These are phyloP conservation scores for Aspergillus leporis DNA, from an alignment of 495 filamentous ascomycete genomes.

Conservation along the genomic window DNA sequence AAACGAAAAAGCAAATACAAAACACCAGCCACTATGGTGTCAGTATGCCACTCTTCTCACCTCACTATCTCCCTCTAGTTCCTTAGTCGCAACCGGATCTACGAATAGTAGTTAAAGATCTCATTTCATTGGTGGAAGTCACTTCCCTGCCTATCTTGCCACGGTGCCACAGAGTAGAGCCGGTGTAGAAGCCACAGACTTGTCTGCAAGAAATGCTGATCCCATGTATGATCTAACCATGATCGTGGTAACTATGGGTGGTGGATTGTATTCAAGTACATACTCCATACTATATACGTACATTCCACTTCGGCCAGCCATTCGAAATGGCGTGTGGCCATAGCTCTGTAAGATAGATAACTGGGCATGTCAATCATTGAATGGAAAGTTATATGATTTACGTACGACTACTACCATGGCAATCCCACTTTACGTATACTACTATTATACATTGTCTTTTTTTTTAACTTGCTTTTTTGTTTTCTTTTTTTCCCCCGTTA, in stretches of 20 bases:
- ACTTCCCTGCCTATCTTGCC: slow-evolving; percentile 13
- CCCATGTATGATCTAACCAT: slow-evolving; percentile 5
- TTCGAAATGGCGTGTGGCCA: no score
- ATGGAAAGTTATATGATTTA: no score
- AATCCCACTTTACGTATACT: no score
- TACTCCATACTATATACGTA: no score
- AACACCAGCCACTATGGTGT: neutral
- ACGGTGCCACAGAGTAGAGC: slow-evolving; percentile 8
- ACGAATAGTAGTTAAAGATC: neutral
- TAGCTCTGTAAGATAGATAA: no score
- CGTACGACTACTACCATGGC: no score
- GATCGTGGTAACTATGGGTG: neutral
- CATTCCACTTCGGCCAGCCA: neutral
- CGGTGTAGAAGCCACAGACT: slow-evolving; percentile 2
- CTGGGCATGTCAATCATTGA: no score
- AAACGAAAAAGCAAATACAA: neutral
- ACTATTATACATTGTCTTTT: neutral
- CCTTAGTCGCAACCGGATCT: neutral
- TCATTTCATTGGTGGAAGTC: neutral
- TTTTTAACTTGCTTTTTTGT: neutral
- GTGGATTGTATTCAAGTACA: no score
- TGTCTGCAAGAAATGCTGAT: slow-evolving; percentile 9
- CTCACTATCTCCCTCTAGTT: neutral
- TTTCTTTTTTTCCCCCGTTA: no score
- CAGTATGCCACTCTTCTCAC: neutral